These are phyloP conservation scores for Fusarium virguliforme DNA, from an alignment of 2,329 filamentous ascomycete genomes.

Conservation along the genomic window DNA sequence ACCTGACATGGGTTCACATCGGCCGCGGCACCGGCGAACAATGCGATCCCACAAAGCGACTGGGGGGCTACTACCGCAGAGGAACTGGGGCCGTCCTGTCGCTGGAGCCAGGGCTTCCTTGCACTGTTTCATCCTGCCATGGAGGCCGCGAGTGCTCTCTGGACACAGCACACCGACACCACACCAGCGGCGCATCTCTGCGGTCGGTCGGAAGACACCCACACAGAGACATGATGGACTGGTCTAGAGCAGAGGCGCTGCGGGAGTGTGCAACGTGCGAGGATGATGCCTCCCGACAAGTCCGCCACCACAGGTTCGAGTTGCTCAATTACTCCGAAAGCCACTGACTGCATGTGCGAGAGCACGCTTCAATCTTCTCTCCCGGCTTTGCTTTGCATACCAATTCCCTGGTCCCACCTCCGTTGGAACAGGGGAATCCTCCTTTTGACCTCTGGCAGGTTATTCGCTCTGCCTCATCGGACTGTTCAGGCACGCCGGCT, in stretches of 20 bases:
- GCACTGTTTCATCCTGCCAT: constrained; percentile 34
- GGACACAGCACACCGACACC: constrained; percentile 19
- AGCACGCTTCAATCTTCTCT: not conserved
- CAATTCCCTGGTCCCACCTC: not conserved
- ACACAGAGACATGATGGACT: constrained; percentile 17
- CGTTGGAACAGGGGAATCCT: constrained; percentile 15
- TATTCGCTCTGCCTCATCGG: constrained; percentile 2
- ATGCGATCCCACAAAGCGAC: constrained; percentile 14
- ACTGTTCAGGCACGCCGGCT: not conserved
- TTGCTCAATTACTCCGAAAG: constrained; percentile 11
- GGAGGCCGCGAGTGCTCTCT: constrained; percentile 8
- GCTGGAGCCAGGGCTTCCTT: constrained; percentile 22
- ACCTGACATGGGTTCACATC: constrained; percentile 33
- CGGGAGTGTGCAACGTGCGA: constrained; percentile 16
- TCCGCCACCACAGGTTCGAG: not conserved
- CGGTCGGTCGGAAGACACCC: constrained; percentile 12
- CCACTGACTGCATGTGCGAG: not conserved
- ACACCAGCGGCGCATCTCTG: constrained; percentile 22
- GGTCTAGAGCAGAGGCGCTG: constrained; percentile 13
- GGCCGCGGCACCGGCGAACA: constrained; percentile 21
- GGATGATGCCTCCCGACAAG: constrained; percentile 13
- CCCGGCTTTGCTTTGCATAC: not conserved
- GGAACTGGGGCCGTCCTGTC: constrained; percentile 14
- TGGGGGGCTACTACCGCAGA: constrained; percentile 25
- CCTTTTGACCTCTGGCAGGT: not conserved